A percentile compares a stretch with the other conserved stretches of the same genome.
phyloP scores from a whole-genome alignment of 2,329 filamentous ascomycete genomes.

The Phaeophleospora eucalypticola region DNA sequence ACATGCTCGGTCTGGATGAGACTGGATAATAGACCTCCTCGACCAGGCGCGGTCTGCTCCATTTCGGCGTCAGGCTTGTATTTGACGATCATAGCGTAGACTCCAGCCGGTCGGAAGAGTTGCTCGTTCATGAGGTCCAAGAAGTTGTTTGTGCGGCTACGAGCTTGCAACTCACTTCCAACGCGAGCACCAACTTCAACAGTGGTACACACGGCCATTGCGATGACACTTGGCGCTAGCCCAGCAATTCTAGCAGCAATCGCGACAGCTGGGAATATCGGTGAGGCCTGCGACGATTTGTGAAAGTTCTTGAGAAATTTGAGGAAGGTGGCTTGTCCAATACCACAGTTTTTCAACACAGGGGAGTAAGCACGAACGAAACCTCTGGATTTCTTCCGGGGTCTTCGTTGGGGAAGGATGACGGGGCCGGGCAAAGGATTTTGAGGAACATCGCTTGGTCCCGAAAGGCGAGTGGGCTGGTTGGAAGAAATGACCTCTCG shows the following conservation, averaged over 20 bases:
- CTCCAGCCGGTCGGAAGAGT: conserved; percentile 55
- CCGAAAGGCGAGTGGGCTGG: too few relatives aligned
- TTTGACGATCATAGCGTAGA: conserved; percentile 52
- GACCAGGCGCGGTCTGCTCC: conserved; percentile 2
- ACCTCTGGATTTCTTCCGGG: conserved; percentile 45
- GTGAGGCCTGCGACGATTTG: conserved; percentile 39
- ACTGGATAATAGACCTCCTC: neutral
- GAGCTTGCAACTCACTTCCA: conserved; percentile 38
- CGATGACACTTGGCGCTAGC: conserved; percentile 39
- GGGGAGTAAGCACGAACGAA: conserved; percentile 54
- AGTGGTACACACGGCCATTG: conserved; percentile 42
- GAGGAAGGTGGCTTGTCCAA: conserved; percentile 48
- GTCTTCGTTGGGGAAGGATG: conserved; percentile 51
- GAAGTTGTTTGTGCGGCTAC: conserved; percentile 49
- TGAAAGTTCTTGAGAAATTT: conserved; percentile 49
- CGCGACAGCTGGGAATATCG: conserved; percentile 26
- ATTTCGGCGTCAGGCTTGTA: conserved; percentile 28
- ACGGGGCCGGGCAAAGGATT: conserved; percentile 45
- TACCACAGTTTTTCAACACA: conserved; percentile 42
- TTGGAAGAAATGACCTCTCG: conserved; percentile 21
- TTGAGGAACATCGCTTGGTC: too few relatives aligned
- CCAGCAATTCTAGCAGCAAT: conserved; percentile 36
- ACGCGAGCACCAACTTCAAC: conserved; percentile 43
- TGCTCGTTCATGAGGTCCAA: conserved; percentile 54
- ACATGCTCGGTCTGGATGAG: conserved; percentile 26